Evolutionary conservation across 306 rosid genomes (phyloP).

Genomic region (Myrica gale): DNA sequence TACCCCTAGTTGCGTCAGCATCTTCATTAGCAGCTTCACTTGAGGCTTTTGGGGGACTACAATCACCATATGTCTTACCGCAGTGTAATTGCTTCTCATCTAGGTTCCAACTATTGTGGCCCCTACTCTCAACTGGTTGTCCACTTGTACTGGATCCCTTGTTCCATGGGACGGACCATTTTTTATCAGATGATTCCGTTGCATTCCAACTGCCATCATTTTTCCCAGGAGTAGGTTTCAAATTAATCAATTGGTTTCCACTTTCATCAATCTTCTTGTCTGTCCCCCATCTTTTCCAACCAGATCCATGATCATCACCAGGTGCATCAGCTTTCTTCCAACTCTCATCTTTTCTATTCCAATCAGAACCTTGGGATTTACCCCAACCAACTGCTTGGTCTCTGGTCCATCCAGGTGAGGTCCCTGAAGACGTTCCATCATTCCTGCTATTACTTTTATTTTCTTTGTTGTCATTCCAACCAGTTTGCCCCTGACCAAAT

Average conservation of each 20-base stretch:
- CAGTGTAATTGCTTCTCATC: no score
- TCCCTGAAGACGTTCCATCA: neutral
- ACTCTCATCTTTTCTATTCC: neutral
- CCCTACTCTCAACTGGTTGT: no score
- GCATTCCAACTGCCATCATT: neutral
- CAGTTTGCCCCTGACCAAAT: conserved; percentile 5
- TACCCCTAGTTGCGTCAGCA: neutral
- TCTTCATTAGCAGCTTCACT: no score
- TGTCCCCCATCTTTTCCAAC: neutral
- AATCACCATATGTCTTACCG: no score
- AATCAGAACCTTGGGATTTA: conserved; percentile 2
- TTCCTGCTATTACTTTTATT: neutral
- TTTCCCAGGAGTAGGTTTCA: neutral
- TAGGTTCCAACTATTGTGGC: no score
- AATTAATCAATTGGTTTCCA: neutral
- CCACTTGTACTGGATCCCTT: no score
- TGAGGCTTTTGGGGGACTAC: no score
- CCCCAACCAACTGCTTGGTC: conserved; percentile 8
- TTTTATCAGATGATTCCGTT: neutral
- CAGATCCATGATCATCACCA: neutral
- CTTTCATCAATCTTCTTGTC: conserved; percentile 7
- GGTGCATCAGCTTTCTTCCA: neutral
- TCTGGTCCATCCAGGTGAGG: neutral
- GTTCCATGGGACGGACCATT: no score
- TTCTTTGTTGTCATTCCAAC: conserved; percentile 9